Conservation (phyloP, 2,329 filamentous ascomycete species). For the Ramichloridium luteum region DNA sequence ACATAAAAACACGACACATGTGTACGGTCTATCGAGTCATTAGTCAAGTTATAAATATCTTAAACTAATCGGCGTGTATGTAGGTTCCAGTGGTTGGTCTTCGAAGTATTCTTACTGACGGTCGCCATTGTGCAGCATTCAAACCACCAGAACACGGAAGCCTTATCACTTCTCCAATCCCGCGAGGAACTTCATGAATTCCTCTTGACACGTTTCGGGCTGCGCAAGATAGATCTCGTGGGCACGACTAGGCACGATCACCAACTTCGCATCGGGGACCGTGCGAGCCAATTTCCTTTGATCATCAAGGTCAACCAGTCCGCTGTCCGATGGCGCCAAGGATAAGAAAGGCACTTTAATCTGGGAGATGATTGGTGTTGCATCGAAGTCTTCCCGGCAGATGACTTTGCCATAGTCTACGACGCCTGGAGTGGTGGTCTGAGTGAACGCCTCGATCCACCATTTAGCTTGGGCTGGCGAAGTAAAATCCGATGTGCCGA, state of each 20-base stretch:
- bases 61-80: no score
- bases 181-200: slow-evolving; percentile 34
- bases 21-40: no score
- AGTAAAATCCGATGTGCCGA: slow-evolving; percentile 21
- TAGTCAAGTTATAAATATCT: no score
- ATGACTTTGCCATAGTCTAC: slow-evolving; percentile 26
- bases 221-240: slow-evolving; percentile 27
- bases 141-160: no score
- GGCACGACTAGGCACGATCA: slow-evolving; percentile 20
- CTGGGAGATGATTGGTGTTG: slow-evolving; percentile 18
- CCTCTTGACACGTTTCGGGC: slow-evolving; percentile 19
- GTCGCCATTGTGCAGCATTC: no score
- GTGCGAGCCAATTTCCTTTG: slow-evolving; percentile 14
- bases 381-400: slow-evolving; percentile 18
- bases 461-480: slow-evolving; percentile 22
- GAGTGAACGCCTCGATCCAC: slow-evolving; percentile 22
- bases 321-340: slow-evolving; percentile 24
- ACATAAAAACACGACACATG: no score
- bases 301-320: slow-evolving; percentile 22
- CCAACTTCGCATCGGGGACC: slow-evolving; percentile 16
- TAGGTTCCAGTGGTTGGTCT: no score
- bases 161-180: no score
- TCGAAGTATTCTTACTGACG: no score
- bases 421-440: slow-evolving; percentile 22
- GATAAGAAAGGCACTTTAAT: slow-evolving; percentile 25